Base-by-base conservation (phyloP, 2,329 filamentous ascomycete species). In the Eutypella sp. region DNA sequence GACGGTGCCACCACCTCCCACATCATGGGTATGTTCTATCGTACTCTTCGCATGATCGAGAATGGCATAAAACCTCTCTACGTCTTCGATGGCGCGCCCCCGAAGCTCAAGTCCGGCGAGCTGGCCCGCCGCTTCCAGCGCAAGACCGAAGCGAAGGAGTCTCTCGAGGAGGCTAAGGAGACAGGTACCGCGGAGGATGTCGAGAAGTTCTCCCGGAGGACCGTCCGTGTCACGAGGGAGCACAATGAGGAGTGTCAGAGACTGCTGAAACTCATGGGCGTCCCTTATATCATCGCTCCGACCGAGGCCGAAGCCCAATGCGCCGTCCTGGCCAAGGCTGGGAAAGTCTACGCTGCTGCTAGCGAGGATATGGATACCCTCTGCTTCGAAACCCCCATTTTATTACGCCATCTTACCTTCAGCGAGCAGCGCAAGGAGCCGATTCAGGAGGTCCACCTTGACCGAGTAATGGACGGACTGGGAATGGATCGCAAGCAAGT, bases 11-110 rank as follows among this genome's bases (percentile, higher is more conserved):
- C 93, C 2, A 99, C 93, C 1, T 99, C 93, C 16, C 93, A 99
- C 67, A 74, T 99, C 15, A 97, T 99, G 91, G 93, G 93, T 62
- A 92, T 99, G 84, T 99, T 99, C 75, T 99, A 99, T 75, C 91
- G 93, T 58, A 99, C 93, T 2, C 78, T 99, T 6, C 90, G 93
- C 58, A 97, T 99, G 73, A 89, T 97, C 61, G 93, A 99, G 70
- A 97, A 96, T 60, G 93, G 93, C 47, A 97, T 99, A 73, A 99
- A 99, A 66, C 93, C 93, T 1, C 80, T 99, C 56, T 99, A 96
- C 67, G 92, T 99, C 47, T 99, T 99, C 65, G 93, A 99, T 59
- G 93, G 93, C 47, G 90, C 91, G 9, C 93, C 93, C 16, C 93
- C 93, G 1, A 97, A 96, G 67, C 84, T 99, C 64, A 99, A 99